phyloP scores from a whole-genome alignment of 495 filamentous ascomycete genomes.

The Clavariopsis aquatica region DNA sequence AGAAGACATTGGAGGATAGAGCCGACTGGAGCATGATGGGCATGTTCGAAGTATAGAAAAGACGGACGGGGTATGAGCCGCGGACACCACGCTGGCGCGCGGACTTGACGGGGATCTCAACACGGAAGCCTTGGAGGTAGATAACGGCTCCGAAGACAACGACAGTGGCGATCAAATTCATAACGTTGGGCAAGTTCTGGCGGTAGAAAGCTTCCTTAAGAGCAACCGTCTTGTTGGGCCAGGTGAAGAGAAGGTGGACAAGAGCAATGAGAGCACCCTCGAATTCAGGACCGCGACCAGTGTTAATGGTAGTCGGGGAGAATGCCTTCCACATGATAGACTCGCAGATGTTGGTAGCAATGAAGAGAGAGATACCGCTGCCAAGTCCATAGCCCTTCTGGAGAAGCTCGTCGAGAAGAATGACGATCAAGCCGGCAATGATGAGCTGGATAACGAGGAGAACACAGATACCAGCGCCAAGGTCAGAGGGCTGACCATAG shows the following conservation, averaged over 20 bases:
- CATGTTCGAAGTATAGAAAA: slow-evolving; percentile 92
- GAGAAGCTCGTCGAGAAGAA: slow-evolving; percentile 97
- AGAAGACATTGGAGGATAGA: slow-evolving; percentile 97
- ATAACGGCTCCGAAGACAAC: slow-evolving; percentile 95
- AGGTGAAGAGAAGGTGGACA: slow-evolving; percentile 96
- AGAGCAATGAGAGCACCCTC: slow-evolving; percentile 98
- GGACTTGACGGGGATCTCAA: slow-evolving; percentile 99
- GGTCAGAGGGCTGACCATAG: slow-evolving; percentile 92
- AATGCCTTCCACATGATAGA: slow-evolving; percentile 99
- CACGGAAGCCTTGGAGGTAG: slow-evolving; percentile 99
- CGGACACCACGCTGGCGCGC: slow-evolving; percentile 98
- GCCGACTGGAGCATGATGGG: slow-evolving; percentile 99
- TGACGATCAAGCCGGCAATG: slow-evolving; percentile 94
- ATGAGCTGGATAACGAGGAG: slow-evolving; percentile 96
- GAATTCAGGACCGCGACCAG: slow-evolving; percentile 97
- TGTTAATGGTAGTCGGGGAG: slow-evolving; percentile 99
- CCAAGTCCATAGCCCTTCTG: slow-evolving; percentile 99
- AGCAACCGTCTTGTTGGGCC: slow-evolving; percentile 95
- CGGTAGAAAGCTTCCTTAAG: slow-evolving; percentile 98
- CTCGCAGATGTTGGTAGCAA: slow-evolving; percentile 99
- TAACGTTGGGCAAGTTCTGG: slow-evolving; percentile 99
- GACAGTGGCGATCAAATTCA: slow-evolving; percentile 94
- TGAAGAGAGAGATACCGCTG: slow-evolving; percentile 98
- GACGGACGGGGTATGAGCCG: slow-evolving; percentile 73
- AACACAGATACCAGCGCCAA: slow-evolving; percentile 96